phyloP scores from a whole-genome alignment of 768 basidiomycete species.

The Suillus variegatus region DNA sequence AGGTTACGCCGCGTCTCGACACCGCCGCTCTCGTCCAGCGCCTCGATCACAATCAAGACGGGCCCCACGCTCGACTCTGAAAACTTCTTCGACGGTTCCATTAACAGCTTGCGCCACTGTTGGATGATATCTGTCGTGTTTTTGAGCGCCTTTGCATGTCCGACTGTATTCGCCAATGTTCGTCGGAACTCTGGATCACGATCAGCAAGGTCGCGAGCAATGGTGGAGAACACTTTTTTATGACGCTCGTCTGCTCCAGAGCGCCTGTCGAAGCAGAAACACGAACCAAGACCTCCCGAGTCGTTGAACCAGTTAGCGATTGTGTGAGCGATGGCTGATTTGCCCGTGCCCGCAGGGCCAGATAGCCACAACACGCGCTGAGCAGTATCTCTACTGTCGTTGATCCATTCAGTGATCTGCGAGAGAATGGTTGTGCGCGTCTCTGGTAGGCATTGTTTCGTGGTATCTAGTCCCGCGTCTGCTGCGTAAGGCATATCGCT shows the following conservation, averaged over 20 bases:
- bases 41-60: slow-evolving; percentile 29
- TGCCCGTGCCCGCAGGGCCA: slow-evolving; percentile 27
- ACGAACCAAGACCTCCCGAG: slow-evolving; percentile 19
- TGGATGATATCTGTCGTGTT: background rate
- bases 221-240: slow-evolving; percentile 30
- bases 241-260: slow-evolving; percentile 1
- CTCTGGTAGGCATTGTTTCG: slow-evolving; percentile 16
- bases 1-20: slow-evolving; percentile 17
- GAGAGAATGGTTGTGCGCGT: slow-evolving; percentile 16
- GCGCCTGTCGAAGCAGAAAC: slow-evolving; percentile 17
- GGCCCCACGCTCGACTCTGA: slow-evolving; percentile 13
- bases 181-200: slow-evolving; percentile 12
- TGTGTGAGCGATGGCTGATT: slow-evolving; percentile 28
- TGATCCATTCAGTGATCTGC: slow-evolving; percentile 19
- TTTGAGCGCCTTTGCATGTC: background rate
- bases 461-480: background rate
- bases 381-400: background rate
- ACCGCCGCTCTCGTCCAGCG: slow-evolving; percentile 18
- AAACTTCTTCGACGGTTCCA: slow-evolving; percentile 12
- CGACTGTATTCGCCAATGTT: background rate
- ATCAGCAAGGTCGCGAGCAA: slow-evolving; percentile 25
- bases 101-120: slow-evolving; percentile 21
- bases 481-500: slow-evolving; percentile 5
- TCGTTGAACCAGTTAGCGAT: slow-evolving; percentile 15
- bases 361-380: slow-evolving; percentile 15